Base-by-base conservation (phyloP, 306 rosid genomes). In the Cucurbita moschata region DNA sequence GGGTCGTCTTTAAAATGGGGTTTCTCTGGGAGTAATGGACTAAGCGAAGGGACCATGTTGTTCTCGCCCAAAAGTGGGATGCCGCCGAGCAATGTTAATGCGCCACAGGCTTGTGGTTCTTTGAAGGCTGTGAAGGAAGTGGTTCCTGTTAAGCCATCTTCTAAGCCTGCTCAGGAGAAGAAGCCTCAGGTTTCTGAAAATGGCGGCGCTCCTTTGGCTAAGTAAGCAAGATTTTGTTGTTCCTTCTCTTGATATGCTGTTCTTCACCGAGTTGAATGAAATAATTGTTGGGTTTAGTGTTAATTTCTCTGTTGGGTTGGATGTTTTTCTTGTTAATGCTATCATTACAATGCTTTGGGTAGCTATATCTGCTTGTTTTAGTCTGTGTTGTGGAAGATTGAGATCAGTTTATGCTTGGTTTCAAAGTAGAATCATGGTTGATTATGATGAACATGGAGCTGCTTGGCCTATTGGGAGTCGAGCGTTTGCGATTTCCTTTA, bases 201-300 rank as follows among this genome's bases (percentile, higher is more conserved):
- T 62, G 79, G 49, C 8, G 80, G 47, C 78, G 87, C 88, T 85
- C 96, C 94, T 78, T 88, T 86, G 83, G 82, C 96, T 71, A 94
- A 94, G 97, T 94, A 84, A 79, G 87, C 8, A 14, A 5, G 15
- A 30, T 30, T 30, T 30, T 30, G 35, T 30, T 30, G 35, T 30
- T 30, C 4, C 35, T 30, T 50, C 18, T 12, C 54, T 50, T 4
- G 18, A 50, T 13, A 14, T n/a, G 7, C 14, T 50, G 54, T 50
- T 50, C 14, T 5, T 50, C 7, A 6, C 15, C 5, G 6, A 50
- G 18, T 50, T 50, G 14, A n/a, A 50, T 50, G 54, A 14, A 50
- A 14, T 4, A 14, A 14, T 50, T 64, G 71, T 64, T 42, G 51
- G 70, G 30, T 40, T 12, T 66, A 37, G 53, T 42, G 72, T 44